Evolutionary conservation across 192 early-diverging fungal genomes (phyloP).

Genomic region (Entomortierella chlamydospora): DNA sequence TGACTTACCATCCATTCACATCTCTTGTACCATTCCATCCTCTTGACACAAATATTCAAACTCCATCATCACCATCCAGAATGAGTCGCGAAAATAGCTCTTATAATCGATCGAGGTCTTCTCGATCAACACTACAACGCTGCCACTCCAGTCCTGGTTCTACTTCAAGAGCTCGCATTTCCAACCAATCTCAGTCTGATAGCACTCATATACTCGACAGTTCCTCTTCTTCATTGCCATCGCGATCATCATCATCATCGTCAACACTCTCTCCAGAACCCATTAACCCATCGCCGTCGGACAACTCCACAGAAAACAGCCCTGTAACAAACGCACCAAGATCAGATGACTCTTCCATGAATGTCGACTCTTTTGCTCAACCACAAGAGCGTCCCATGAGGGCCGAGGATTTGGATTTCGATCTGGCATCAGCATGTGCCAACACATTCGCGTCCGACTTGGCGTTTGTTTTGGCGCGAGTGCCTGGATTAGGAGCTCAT

Average conservation of each 20-base stretch:
- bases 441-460: slow-evolving; percentile 49
- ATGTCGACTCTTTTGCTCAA: background rate
- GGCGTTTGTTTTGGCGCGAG: slow-evolving; percentile 44
- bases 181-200: background rate
- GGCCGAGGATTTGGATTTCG: slow-evolving; percentile 46
- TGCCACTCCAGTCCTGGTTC: slow-evolving; percentile 39
- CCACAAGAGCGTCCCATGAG: slow-evolving; percentile 2
- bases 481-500: slow-evolving; percentile 47
- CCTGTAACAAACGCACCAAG: background rate
- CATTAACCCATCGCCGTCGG: background rate
- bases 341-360: background rate
- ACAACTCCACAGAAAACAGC: background rate
- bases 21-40: slow-evolving; percentile 15
- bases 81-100: too few relatives aligned
- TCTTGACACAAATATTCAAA: background rate
- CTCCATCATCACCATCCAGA: slow-evolving; percentile 9
- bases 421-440: slow-evolving; percentile 46
- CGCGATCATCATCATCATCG: background rate
- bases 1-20: slow-evolving; percentile 6
- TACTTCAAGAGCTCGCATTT: background rate
- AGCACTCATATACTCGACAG: background rate
- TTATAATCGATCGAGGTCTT: too few relatives aligned
- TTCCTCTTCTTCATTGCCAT: background rate
- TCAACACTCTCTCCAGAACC: background rate
- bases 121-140: slow-evolving; percentile 15